Base-by-base conservation (phyloP, 441 rosid species). In the Pelargonium myrrhifolium region DNA sequence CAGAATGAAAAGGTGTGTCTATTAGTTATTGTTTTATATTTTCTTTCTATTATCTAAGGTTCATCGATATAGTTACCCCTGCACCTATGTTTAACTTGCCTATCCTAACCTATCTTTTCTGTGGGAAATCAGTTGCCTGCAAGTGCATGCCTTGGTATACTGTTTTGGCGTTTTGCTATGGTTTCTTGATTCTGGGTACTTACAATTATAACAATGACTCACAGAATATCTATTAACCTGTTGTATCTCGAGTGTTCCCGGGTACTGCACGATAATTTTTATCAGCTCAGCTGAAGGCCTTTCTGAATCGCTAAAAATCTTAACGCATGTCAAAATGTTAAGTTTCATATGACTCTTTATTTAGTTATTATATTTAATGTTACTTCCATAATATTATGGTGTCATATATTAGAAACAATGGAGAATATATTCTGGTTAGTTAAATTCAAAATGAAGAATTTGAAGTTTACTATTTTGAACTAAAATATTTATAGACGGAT, bases 1-100 rank as follows among this genome's bases (percentile, higher is more conserved):
- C 76, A 83, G 73, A 79, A 90, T 64, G 96, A 95, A 64, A 94
- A 89, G 95, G 99, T 95, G 67, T 65, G 68, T 63, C n/a, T 69
- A 72, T 53, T 55, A 70, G 37, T 65, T 59, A 28, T 61, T 65
- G 21, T 21, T 68, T 40, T 49, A 45, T 51, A 42, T 56, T 65
- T 39, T 58, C 35, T 64, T 58, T 20, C 18, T 24, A 59, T 21
- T 43, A 64, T 70, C 45, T 18, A 65, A 51, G 42, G 60, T 24
- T 9, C 39, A 24, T 62, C 18, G 9, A 28, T 21, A 60, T 60
- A 3, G 31, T 62, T 24, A 31, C 65, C 35, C 65, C 0, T 62
- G 40, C 22, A 53, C 22, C 10, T 5, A 17, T 18, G 22, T 53
- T 20, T 1, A 53, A 53, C 59, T 53, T 10, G 0, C 24, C 59